Base-by-base conservation (phyloP, 2,329 filamentous ascomycete species). In the Xylaria sp. region DNA sequence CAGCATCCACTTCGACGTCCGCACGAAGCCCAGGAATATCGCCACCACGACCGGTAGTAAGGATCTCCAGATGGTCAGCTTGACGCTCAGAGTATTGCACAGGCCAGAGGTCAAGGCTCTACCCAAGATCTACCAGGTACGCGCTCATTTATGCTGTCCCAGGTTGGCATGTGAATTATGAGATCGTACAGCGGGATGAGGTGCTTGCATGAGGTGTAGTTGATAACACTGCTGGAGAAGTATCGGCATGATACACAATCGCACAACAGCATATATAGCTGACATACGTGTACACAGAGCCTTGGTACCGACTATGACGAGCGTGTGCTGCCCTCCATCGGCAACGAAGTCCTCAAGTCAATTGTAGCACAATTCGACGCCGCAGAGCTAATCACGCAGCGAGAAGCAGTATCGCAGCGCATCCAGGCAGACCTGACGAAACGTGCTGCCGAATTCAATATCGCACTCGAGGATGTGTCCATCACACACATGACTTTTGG, bases 401-500 rank as follows among this genome's bases (percentile, higher is more conserved):
- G 96, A 82, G 97, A 99, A 85, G 94, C 95, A 73, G 96, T 99
- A 77, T 95, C 92, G 73, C 92, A 98, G 83, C 92, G 94, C 78
- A 99, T 99, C 86, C 94, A 93, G 70, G 88, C 88, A 76, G 96
- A 99, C 81, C 90, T 99, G 59, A 91, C 96, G 80, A 94, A 92
- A 85, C 94, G 96, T 78, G 96, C 96, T 57, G 86, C 91, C 78
- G 96, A 99, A 83, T 99, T 99, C 90, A 97, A 99, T 87, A 99
- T 99, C 80, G 94, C 94, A 34, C 93, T 99, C 63, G 96, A 99
- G 84, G 96, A 99, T 80, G 96, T 99, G 69, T 97, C 94, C 80
- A 99, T 99, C 83, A 99, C 96, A 71, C 96, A 99, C 88, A 99
- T 99, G 96, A 99, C 96, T 63, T 99, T 99, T 81, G 96, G 96